These are phyloP conservation scores for Eucalyptus curtisii DNA, from an alignment of 345 rosid genomes.

Conservation along the genomic window DNA sequence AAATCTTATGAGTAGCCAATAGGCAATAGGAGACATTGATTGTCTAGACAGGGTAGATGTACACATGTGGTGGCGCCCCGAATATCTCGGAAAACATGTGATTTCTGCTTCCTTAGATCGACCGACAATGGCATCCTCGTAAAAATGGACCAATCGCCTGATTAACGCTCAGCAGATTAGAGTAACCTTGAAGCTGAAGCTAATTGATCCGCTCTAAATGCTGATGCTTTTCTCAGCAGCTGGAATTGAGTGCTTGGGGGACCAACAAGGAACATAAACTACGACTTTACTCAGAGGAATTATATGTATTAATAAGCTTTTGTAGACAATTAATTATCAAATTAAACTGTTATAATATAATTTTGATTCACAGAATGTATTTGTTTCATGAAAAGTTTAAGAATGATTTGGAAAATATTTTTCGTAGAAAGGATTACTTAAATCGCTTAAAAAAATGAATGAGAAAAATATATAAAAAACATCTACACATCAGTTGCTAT, in stretches of 20 bases:
- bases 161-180: not conserved
- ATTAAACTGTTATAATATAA: not conserved
- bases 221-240: not conserved
- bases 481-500: rapidly evolving
- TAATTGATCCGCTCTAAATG: not conserved
- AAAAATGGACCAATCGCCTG: not conserved
- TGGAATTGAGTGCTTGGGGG: not conserved
- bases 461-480: too few relatives aligned
- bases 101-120: not conserved
- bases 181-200: not conserved
- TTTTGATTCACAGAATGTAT: not conserved
- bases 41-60: not conserved
- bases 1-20: not conserved
- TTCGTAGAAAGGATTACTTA: rapidly evolving
- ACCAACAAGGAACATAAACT: not conserved
- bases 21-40: not conserved
- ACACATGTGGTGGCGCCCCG: not conserved
- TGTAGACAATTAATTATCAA: not conserved
- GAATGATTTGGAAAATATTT: not conserved
- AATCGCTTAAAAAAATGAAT: too few relatives aligned
- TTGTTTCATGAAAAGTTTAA: too few relatives aligned
- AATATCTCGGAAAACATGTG: not conserved
- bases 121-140: not conserved
- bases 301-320: not conserved
- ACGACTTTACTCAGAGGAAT: not conserved